Base-by-base conservation (phyloP, 2,329 filamentous ascomycete species). In the Xylaria sp. region DNA sequence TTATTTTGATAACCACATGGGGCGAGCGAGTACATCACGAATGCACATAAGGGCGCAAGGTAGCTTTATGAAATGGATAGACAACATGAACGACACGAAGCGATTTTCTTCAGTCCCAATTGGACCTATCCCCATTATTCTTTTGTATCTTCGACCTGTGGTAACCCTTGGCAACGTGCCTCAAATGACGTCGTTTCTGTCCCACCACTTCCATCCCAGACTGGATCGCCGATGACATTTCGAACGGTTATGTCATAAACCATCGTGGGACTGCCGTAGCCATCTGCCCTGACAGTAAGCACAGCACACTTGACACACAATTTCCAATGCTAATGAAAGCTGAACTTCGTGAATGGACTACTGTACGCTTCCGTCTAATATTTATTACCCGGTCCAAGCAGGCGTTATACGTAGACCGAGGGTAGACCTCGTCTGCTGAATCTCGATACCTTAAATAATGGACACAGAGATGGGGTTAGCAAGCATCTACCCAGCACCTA, bases 1-100 rank as follows among this genome's bases (percentile, higher is more conserved):
- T 63, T 69, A 54, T 63, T 63, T 60, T 18, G 63, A 66, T 50
- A 13, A 54, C 18, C 25, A 23, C 39, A 34, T 23, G 23, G 51
- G 58, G 50, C 37, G 13, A 51, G 37, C 48, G 46, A 41, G 23
- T 61, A 28, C 57, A 25, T 37, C 39, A 54, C 23, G 20, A 60
- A 18, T 41, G 41, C 44, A 54, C 48, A 48, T 44, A 28, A 57
- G 51, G 20, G 56, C 50, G 50, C 37, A 48, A 39, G 48, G 32
- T 51, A 23, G 25, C 32, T 34, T 55, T 23, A 63, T 39, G 60
- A 60, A 56, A 48, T 59, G 20, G 50, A 57, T 46, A 28, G 54
- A 58, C 10, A 55, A 44, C 32, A 60, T 52, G 41, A 52, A 52
- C 50, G 37, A 41, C 48, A 56, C 8, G 56, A 68, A 65, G 57